phyloP scores from a whole-genome alignment of 352 stramenopile species.

The Blastocystis sp. region DNA sequence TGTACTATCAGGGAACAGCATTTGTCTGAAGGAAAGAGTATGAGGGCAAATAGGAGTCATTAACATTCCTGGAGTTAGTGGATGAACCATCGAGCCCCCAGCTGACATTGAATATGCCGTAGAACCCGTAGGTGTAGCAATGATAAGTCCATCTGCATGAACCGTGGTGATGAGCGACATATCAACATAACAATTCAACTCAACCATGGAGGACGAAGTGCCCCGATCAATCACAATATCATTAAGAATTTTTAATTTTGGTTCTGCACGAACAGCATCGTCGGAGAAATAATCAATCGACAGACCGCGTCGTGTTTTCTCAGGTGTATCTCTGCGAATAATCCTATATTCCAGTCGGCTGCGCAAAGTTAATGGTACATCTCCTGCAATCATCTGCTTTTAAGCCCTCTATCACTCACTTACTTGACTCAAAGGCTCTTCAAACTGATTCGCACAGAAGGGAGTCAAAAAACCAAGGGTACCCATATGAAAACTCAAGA shows the following conservation, averaged over 20 bases:
- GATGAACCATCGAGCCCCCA: slow-evolving; percentile 93
- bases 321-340: neutral
- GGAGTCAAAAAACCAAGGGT: slow-evolving; percentile 84
- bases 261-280: neutral
- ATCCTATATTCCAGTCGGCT: slow-evolving; percentile 67
- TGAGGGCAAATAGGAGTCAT: slow-evolving; percentile 97
- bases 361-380: slow-evolving; percentile 69
- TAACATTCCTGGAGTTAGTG: slow-evolving; percentile 90
- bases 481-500: slow-evolving; percentile 85
- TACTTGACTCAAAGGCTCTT: slow-evolving; percentile 29
- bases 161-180: slow-evolving; percentile 71
- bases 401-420: neutral
- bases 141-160: slow-evolving; percentile 94
- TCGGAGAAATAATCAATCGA: slow-evolving; percentile 8
- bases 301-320: neutral
- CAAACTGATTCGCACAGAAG: slow-evolving; percentile 77
- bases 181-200: slow-evolving; percentile 94
- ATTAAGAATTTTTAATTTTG: slow-evolving; percentile 88
- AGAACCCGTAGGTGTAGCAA: slow-evolving; percentile 92
- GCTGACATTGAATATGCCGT: slow-evolving; percentile 96
- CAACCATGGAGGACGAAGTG: slow-evolving; percentile 81
- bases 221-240: slow-evolving; percentile 96
- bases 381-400: slow-evolving; percentile 40
- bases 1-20: slow-evolving; percentile 85
- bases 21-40: slow-evolving; percentile 86